phyloP scores from a whole-genome alignment of 768 basidiomycete genomes.

The Tulasnella sp. region DNA sequence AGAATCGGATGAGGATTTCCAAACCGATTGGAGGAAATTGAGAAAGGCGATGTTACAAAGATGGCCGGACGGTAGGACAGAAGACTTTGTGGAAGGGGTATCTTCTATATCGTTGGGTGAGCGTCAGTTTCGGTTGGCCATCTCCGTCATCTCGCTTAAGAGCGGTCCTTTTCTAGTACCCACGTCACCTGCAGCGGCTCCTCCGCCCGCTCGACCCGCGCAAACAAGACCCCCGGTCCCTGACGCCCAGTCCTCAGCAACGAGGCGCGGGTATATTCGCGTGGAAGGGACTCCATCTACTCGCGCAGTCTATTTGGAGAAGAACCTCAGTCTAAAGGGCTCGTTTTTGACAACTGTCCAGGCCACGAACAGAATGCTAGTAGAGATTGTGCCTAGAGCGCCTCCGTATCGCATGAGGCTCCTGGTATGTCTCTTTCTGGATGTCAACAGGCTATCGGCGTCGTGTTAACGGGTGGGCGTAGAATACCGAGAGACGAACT shows the following conservation, averaged over 20 bases:
- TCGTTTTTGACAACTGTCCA: background rate
- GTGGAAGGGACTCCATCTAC: background rate
- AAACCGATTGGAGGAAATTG: background rate
- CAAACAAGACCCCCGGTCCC: background rate
- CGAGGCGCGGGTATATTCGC: background rate
- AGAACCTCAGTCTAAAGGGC: background rate
- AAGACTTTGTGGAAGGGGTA: background rate
- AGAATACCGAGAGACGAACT: background rate
- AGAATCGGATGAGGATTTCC: background rate
- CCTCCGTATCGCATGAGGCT: background rate
- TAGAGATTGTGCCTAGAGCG: background rate
- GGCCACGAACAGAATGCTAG: background rate
- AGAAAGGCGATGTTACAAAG: background rate
- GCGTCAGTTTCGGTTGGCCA: background rate
- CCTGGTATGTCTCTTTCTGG: background rate
- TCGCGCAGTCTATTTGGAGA: background rate
- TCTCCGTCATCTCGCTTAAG: background rate
- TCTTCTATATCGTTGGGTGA: background rate
- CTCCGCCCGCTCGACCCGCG: background rate
- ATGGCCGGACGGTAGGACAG: background rate
- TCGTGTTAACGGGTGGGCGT: background rate
- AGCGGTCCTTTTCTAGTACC: background rate
- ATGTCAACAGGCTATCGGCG: background rate
- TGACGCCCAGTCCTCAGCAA: background rate
- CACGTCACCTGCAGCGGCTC: background rate